Evolutionary conservation across 495 filamentous ascomycete species (phyloP).

Genomic region (Penicillium arizonense): DNA sequence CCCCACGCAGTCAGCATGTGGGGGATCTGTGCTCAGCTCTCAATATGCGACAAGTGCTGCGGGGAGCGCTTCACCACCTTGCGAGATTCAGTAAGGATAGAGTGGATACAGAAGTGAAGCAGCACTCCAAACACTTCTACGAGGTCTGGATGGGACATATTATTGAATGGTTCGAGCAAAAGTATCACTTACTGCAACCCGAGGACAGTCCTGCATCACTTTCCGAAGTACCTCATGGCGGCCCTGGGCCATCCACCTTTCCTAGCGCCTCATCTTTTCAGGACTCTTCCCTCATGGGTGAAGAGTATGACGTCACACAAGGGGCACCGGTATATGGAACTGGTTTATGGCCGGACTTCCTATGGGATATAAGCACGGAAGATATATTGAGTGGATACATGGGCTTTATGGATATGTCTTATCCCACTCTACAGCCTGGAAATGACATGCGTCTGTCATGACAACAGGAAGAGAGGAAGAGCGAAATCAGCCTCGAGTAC

Average conservation of each 20-base stretch:
- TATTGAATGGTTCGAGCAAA: conserved; percentile 3
- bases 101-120: not conserved
- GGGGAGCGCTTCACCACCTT: not conserved
- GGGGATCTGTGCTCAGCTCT: conserved; percentile 5
- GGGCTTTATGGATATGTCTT: conserved; percentile 1
- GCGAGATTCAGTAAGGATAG: not conserved
- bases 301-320: not conserved
- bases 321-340: not conserved
- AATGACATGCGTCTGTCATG: not conserved
- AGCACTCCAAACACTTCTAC: conserved; percentile 1
- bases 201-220: not conserved
- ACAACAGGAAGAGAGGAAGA: not conserved
- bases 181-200: not conserved
- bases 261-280: not conserved
- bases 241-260: not conserved
- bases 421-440: not conserved
- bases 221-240: not conserved
- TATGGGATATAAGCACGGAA: conserved; percentile 1
- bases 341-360: not conserved
- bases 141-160: not conserved
- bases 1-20: conserved; percentile 1
- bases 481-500: not conserved
- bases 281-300: not conserved
- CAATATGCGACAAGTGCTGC: not conserved
- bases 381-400: not conserved